Conservation (phyloP, 2,329 filamentous ascomycete genomes). For the Nemania abortiva region DNA sequence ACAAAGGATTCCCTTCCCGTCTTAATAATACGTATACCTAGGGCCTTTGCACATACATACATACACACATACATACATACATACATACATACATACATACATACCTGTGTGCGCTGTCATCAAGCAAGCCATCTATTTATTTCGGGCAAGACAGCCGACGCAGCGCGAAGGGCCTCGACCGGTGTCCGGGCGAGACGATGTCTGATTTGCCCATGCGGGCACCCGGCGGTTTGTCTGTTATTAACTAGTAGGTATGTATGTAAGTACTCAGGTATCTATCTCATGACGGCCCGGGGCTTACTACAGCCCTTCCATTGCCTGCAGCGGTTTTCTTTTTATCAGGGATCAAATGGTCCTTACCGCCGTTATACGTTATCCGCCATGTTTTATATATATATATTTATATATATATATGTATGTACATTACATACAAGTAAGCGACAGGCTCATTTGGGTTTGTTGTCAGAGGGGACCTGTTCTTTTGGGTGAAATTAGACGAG, state of each 20-base stretch:
- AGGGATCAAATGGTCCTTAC: not conserved
- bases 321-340: not conserved
- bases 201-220: slow-evolving; percentile 5
- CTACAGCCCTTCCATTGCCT: not conserved
- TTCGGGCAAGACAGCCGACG: not conserved
- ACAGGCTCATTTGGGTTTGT: not conserved
- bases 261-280: not conserved
- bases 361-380: not conserved
- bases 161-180: not conserved
- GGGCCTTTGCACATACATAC: not conserved
- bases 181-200: slow-evolving; percentile 1
- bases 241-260: not conserved
- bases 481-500: slow-evolving; percentile 23
- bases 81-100: not conserved
- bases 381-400: not conserved
- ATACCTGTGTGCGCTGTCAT: not conserved
- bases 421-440: not conserved
- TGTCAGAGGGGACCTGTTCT: not conserved
- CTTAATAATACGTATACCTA: not conserved
- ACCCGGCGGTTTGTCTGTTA: not conserved
- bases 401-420: not conserved
- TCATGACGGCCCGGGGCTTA: slow-evolving; percentile 12
- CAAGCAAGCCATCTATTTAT: slow-evolving; percentile 6
- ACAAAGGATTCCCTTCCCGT: not conserved
- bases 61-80: no score